These are phyloP conservation scores for Lactarius akahatsu DNA, from an alignment of 768 basidiomycete species.

Conservation along the genomic window DNA sequence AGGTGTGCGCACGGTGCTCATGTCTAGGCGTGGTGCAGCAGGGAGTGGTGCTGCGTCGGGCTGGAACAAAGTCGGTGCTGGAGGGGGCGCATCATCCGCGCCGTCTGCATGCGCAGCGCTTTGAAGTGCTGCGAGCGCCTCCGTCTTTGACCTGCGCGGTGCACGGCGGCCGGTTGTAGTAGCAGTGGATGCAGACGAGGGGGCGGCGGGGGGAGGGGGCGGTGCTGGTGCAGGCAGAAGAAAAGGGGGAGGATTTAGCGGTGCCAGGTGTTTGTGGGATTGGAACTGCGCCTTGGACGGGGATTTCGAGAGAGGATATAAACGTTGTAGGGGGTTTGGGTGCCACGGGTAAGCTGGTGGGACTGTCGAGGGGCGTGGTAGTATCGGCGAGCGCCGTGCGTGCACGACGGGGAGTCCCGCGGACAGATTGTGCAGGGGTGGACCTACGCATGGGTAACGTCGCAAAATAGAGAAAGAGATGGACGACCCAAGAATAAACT, in stretches of 20 bases:
- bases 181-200: constrained; percentile 17
- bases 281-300: constrained; percentile 70
- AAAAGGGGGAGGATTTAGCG: constrained; percentile 31
- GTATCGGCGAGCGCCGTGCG: constrained; percentile 24
- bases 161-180: constrained; percentile 49
- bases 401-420: constrained; percentile 30
- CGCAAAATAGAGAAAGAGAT: constrained; percentile 6
- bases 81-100: constrained; percentile 52
- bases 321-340: constrained; percentile 48
- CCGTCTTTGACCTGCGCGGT: constrained; percentile 88
- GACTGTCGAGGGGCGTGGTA: constrained; percentile 25
- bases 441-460: constrained; percentile 22
- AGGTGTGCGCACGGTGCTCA: constrained; percentile 68
- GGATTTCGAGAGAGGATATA: constrained; percentile 71
- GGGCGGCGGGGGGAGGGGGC: constrained; percentile 3
- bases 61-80: constrained; percentile 41
- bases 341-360: constrained; percentile 33
- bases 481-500: not conserved
- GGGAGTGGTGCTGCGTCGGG: constrained; percentile 51
- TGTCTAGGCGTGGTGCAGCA: constrained; percentile 61
- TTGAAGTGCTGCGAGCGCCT: constrained; percentile 77
- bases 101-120: constrained; percentile 60
- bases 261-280: constrained; percentile 45
- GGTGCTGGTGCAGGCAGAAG: constrained; percentile 1
- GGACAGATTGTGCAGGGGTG: constrained; percentile 26